Percentiles rank a stretch among this genome's conserved stretches.
Evolutionary conservation across 2,329 filamentous ascomycete genomes (phyloP).

Genomic region (Aspergillus japonicus): DNA sequence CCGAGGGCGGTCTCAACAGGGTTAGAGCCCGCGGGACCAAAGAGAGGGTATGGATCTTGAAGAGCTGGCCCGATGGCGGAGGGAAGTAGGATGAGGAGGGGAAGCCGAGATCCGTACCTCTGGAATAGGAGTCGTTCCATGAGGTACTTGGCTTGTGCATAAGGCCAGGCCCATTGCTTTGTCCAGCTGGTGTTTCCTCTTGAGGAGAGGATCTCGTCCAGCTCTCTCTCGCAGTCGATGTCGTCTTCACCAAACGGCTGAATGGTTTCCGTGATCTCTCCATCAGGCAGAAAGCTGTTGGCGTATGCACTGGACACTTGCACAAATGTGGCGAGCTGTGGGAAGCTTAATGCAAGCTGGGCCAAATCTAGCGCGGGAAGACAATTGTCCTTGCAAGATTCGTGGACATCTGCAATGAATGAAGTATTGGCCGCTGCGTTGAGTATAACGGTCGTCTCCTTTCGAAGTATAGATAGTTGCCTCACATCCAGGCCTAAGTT

Average conservation of each 20-base stretch:
- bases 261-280: slow-evolving; percentile 9
- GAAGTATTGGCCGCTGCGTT: slow-evolving; percentile 20
- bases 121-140: slow-evolving; percentile 14
- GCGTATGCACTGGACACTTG: slow-evolving; percentile 17
- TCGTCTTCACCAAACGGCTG: neutral
- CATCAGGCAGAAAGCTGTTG: slow-evolving; percentile 14
- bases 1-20: slow-evolving; percentile 7
- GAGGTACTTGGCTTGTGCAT: slow-evolving; percentile 20
- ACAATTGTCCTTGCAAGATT: slow-evolving; percentile 17
- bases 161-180: neutral
- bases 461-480: slow-evolving; percentile 8
- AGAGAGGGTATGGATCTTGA: slow-evolving; percentile 16
- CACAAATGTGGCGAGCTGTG: slow-evolving; percentile 8
- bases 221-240: neutral
- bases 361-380: slow-evolving; percentile 5
- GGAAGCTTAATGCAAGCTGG: slow-evolving; percentile 7
- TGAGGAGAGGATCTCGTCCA: neutral
- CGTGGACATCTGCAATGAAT: slow-evolving; percentile 10
- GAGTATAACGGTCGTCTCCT: slow-evolving; percentile 18
- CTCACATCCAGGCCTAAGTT: slow-evolving; percentile 10
- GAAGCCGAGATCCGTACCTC: neutral
- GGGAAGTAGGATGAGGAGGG: slow-evolving; percentile 18
- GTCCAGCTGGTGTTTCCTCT: too few relatives aligned
- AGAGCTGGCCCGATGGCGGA: slow-evolving; percentile 20
- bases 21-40: slow-evolving; percentile 17